Conservation (phyloP, 345 rosid genomes). For the Hibiscus tridactylites region DNA sequence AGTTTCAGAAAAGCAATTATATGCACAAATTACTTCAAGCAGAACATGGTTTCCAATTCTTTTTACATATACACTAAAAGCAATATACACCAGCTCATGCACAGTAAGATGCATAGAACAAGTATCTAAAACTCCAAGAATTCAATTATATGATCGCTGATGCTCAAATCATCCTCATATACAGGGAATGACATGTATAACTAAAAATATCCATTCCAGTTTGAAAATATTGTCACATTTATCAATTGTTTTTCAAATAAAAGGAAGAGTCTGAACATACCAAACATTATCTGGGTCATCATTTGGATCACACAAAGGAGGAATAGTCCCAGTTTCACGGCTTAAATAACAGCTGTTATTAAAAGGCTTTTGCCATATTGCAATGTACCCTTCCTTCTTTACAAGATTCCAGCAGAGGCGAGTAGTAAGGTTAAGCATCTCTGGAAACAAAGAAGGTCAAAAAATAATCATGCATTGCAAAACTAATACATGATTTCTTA, state of each 20-base stretch:
- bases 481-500: background rate
- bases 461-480: background rate
- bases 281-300: constrained; percentile 87
- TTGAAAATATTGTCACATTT: background rate
- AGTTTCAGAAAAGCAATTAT: background rate
- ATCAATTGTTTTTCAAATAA: background rate
- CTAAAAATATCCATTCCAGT: background rate
- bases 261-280: constrained; percentile 28
- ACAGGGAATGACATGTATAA: background rate
- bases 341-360: constrained; percentile 76
- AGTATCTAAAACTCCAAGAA: background rate
- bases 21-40: constrained; percentile 3
- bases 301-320: constrained; percentile 67
- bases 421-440: constrained; percentile 80
- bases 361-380: constrained; percentile 83
- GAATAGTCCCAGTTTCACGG: constrained; percentile 53
- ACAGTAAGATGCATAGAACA: background rate
- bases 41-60: background rate
- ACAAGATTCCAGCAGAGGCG: constrained; percentile 92
- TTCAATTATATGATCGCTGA: background rate
- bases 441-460: constrained; percentile 34
- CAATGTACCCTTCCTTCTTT: constrained; percentile 92
- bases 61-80: background rate
- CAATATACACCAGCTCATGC: background rate
- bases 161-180: background rate